Conservation (phyloP, 2,329 filamentous ascomycete species). For the Paraconiothyrium brasiliense region DNA sequence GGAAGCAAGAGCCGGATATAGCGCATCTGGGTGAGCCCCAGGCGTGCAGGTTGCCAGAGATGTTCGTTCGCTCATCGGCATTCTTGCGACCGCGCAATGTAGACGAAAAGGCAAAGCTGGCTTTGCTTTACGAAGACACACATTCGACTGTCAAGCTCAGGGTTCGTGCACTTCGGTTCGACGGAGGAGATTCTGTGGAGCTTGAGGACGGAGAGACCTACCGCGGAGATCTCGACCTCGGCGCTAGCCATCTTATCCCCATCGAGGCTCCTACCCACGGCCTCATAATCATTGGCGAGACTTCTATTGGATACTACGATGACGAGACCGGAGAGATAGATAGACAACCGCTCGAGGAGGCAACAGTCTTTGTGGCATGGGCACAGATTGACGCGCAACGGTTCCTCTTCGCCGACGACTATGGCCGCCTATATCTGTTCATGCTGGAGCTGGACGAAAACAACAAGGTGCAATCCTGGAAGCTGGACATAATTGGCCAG, state of each 20-base stretch:
- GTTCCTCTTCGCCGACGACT: constrained; percentile 92
- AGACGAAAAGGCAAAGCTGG: constrained; percentile 66
- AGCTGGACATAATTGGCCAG: constrained; percentile 71
- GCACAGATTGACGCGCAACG: constrained; percentile 80
- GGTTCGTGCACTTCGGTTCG: constrained; percentile 64
- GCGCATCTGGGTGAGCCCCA: constrained; percentile 70
- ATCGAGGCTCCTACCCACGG: constrained; percentile 65
- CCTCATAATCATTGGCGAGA: constrained; percentile 63
- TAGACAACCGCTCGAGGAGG: constrained; percentile 71
- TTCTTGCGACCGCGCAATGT: constrained; percentile 67
- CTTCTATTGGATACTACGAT: constrained; percentile 84
- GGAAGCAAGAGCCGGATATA: constrained; percentile 58
- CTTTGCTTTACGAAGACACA: constrained; percentile 72
- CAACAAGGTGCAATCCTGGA: constrained; percentile 75
- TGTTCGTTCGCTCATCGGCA: constrained; percentile 71
- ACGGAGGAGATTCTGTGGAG: constrained; percentile 61
- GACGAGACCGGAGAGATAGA: constrained; percentile 75
- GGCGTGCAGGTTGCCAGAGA: constrained; percentile 70
- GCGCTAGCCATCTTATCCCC: constrained; percentile 69
- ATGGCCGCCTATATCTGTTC: constrained; percentile 84
- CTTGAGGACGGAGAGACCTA: constrained; percentile 63
- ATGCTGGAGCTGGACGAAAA: constrained; percentile 74
- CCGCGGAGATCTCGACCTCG: constrained; percentile 65
- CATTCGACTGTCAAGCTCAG: constrained; percentile 64
- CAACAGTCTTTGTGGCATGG: constrained; percentile 93